Evolutionary conservation across 768 basidiomycete genomes (phyloP), one percentile per base, ranked within the genome.

Genomic region (Auricularia heimuer): DNA sequence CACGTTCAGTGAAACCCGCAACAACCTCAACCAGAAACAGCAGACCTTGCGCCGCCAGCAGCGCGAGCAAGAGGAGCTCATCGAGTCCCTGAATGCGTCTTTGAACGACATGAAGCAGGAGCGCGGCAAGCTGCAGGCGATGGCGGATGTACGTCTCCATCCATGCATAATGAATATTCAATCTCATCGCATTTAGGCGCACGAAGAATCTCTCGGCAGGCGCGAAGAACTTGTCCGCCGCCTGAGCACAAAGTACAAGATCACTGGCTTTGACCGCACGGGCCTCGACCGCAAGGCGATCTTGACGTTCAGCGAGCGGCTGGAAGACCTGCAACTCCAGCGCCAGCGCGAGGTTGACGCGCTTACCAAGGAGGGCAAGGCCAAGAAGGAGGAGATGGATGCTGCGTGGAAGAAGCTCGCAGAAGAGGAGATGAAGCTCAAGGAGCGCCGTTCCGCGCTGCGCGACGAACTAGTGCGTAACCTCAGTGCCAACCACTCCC

Each of bases 161-260:
- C 29, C 29, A 29, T 29, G 29, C 2, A 29, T 3, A 29, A 2
- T 3, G 29, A 29, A 29, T 61, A 45, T 24, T 18, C 47, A 1
- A 0, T 37, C n/a, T 62, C 14, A 42, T 11, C 4, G 1, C 51
- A 33, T 16, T 7, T 66, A 96, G 93, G 83, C 84, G 14, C 90
- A 96, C 75, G 84, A 86, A 63, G 78, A 82, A 58, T 86, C 89
- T 33, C 75, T 94, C 45, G 69, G 73, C 2, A 85, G 86, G 3
- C 85, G 95, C 36, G 94, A 95, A 72, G 79, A 81, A 14, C 77
- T 87, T 29, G 87, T 98, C 64, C 84, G 83, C 12, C 84, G 86
- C 61, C 83, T 92, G 16, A 82, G 85, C 62, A 77, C 84, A 42
- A 85, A 85, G 68, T 79, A 89, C 69, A 80, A 82, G 8, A 86